Evolutionary conservation across 2,329 filamentous ascomycete species (phyloP).

Genomic region (Claviceps humidiphila): DNA sequence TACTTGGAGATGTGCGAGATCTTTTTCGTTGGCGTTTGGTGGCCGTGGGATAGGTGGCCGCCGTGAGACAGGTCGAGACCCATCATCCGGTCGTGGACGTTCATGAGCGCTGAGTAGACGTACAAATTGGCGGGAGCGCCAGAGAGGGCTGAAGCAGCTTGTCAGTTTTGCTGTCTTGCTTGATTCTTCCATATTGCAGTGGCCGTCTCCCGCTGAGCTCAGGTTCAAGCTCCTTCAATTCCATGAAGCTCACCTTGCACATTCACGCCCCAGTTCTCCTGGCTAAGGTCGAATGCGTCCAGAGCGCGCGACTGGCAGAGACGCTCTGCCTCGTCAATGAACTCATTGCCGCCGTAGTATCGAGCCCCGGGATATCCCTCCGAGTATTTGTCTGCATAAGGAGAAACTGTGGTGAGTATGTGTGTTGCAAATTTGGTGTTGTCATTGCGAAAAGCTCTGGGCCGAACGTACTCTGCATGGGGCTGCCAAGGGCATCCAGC

Average conservation of each 20-base stretch:
- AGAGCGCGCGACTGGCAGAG: constrained; percentile 84
- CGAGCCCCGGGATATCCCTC: constrained; percentile 93
- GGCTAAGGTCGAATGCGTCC: constrained; percentile 70
- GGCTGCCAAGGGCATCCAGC: constrained; percentile 79
- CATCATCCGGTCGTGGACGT: constrained; percentile 91
- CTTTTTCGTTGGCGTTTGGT: constrained; percentile 86
- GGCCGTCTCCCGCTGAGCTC: neutral
- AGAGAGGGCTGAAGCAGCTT: constrained; percentile 50
- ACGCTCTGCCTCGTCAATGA: constrained; percentile 81
- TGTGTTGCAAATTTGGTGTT: neutral
- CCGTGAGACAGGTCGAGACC: constrained; percentile 92
- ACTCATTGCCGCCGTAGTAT: constrained; percentile 95
- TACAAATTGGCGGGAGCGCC: constrained; percentile 68
- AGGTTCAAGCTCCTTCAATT: neutral
- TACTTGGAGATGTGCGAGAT: constrained; percentile 99
- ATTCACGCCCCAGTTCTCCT: constrained; percentile 91
- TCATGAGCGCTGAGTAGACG: constrained; percentile 87
- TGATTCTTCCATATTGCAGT: neutral
- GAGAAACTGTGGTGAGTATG: neutral
- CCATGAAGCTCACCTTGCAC: constrained; percentile 59
- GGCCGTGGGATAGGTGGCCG: constrained; percentile 90
- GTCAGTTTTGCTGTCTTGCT: neutral
- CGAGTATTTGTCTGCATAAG: constrained; percentile 73
- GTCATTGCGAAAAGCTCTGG: neutral
- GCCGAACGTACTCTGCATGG: constrained; percentile 68